A percentile compares a stretch with the other conserved stretches of the same genome.
phyloP scores from a whole-genome alignment of 1,139 yeast species.

The Candida pseudocylindracea region DNA sequence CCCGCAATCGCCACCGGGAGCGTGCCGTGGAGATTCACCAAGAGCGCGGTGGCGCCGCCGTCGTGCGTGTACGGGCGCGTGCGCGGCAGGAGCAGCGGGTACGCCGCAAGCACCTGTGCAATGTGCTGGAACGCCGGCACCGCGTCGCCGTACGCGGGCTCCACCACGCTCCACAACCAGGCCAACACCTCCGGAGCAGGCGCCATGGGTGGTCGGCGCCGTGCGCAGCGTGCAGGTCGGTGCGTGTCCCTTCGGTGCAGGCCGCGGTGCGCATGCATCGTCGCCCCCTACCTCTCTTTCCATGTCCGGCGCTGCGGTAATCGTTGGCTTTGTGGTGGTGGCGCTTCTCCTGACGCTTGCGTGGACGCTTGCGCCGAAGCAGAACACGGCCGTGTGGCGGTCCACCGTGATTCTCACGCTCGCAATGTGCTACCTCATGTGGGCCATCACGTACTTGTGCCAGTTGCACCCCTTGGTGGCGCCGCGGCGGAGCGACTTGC shows the following conservation, averaged over 20 bases:
- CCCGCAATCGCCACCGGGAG: slow-evolving; percentile 25
- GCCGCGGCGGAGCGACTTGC: slow-evolving; percentile 58
- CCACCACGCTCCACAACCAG: slow-evolving; percentile 21
- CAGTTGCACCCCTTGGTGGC: slow-evolving; percentile 68
- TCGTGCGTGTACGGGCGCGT: slow-evolving; percentile 46
- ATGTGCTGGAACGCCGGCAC: slow-evolving; percentile 38
- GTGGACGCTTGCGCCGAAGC: slow-evolving; percentile 40
- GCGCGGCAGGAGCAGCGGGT: slow-evolving; percentile 32
- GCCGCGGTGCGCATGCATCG: too few species aligned
- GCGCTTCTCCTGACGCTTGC: slow-evolving; percentile 32
- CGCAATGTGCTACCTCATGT: slow-evolving; percentile 82
- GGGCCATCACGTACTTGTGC: slow-evolving; percentile 77
- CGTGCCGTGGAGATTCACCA: slow-evolving; percentile 40
- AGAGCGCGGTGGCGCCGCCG: slow-evolving; percentile 32
- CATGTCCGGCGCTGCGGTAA: not conserved
- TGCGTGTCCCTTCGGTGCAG: too few species aligned
- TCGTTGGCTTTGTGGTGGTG: slow-evolving; percentile 19
- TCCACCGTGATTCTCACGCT: slow-evolving; percentile 64
- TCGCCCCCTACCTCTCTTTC: too few species aligned
- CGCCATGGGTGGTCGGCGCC: slow-evolving; percentile 1
- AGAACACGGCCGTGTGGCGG: slow-evolving; percentile 63
- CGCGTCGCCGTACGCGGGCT: slow-evolving; percentile 28
- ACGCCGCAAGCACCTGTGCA: slow-evolving; percentile 26
- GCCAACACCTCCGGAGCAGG: slow-evolving; percentile 13
- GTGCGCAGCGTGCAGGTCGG: not conserved